phyloP scores from a whole-genome alignment of 768 basidiomycete species.

The Phanerochaete sordida region DNA sequence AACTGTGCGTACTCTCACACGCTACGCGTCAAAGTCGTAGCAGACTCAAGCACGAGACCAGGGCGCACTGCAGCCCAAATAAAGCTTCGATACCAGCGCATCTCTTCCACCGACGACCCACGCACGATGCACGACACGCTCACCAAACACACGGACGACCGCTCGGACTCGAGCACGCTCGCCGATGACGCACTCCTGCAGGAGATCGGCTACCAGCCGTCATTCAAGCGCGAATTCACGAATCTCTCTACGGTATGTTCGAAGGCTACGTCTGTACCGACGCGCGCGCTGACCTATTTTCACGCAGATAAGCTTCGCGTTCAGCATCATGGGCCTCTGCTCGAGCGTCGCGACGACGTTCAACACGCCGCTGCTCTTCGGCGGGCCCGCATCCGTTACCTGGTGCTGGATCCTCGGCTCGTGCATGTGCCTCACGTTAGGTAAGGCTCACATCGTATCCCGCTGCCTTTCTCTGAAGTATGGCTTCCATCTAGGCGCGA shows the following conservation, averaged over 20 bases:
- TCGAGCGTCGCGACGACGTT: constrained; percentile 76
- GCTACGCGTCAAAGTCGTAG: no score
- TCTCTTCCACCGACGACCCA: no score
- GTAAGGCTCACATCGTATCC: constrained; percentile 17
- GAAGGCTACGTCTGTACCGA: background rate
- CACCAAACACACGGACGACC: background rate
- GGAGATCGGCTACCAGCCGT: constrained; percentile 68
- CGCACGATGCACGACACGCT: no score
- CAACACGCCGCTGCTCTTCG: constrained; percentile 65
- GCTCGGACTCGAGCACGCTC: background rate
- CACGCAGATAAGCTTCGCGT: constrained; percentile 64
- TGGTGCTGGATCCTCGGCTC: constrained; percentile 79
- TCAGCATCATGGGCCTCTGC: constrained; percentile 79
- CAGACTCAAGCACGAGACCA: no score
- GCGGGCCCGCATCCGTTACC: constrained; percentile 66
- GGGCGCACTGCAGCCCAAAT: no score
- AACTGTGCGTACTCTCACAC: no score
- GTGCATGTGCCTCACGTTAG: constrained; percentile 69
- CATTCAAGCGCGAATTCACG: constrained; percentile 82
- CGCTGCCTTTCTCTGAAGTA: background rate
- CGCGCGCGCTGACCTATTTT: background rate
- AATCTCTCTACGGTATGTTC: constrained; percentile 65
- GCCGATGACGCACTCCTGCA: constrained; percentile 65
- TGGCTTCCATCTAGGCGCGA: constrained; percentile 37
- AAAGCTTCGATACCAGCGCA: no score